Conservation (phyloP, 2,329 filamentous ascomycete genomes). For the Hypoxylon sp. region DNA sequence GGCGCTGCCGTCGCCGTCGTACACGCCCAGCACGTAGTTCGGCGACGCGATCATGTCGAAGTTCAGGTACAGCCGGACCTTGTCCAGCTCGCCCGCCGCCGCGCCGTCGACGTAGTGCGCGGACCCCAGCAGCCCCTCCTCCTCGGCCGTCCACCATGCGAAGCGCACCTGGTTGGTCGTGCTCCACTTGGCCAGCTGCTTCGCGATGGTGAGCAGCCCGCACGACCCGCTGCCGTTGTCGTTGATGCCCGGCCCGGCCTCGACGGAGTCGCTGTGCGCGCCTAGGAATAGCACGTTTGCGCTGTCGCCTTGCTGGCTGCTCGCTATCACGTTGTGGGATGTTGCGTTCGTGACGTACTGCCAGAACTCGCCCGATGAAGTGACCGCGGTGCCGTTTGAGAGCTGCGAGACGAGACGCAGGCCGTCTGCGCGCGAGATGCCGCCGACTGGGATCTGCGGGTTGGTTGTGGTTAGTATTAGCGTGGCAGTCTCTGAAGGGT, state of each 20-base stretch:
- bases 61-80: constrained; percentile 71
- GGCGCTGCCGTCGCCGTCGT: constrained; percentile 67
- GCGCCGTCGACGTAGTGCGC: constrained; percentile 65
- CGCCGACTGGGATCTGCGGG: constrained; percentile 59
- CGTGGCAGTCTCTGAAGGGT: not conserved
- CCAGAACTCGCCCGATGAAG: constrained; percentile 43
- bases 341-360: constrained; percentile 47
- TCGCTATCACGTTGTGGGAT: constrained; percentile 69
- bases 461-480: constrained; percentile 10
- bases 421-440: constrained; percentile 60
- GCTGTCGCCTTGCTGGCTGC: constrained; percentile 68
- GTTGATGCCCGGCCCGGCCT: constrained; percentile 73
- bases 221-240: constrained; percentile 73
- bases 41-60: constrained; percentile 71
- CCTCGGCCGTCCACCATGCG: constrained; percentile 73
- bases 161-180: constrained; percentile 73
- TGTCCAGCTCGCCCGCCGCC: constrained; percentile 61
- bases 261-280: constrained; percentile 72
- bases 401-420: constrained; percentile 38
- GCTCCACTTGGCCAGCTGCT: constrained; percentile 67
- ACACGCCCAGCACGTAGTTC: constrained; percentile 63
- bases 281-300: constrained; percentile 70
- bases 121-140: constrained; percentile 72
- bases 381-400: constrained; percentile 35
- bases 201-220: constrained; percentile 69